These are phyloP conservation scores for Nicotiana paniculata DNA, from an alignment of 257 asterid genomes.

Conservation along the genomic window DNA sequence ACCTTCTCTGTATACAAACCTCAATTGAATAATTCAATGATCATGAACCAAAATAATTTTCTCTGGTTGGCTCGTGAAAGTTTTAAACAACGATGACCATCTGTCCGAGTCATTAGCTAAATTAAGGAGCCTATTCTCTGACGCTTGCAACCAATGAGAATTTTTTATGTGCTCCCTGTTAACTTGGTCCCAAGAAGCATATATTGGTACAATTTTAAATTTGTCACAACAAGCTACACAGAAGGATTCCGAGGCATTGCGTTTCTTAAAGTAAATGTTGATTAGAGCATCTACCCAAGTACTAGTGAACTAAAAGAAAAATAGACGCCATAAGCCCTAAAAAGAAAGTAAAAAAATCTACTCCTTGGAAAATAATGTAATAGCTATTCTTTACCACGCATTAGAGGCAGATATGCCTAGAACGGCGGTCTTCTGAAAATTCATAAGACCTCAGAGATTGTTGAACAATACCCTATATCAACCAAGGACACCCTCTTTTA, in stretches of 20 bases:
- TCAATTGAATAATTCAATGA: neutral
- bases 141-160: neutral
- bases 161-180: too few species aligned
- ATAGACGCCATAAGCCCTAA: neutral
- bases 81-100: neutral
- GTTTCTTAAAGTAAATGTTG: neutral
- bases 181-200: too few species aligned
- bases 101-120: neutral
- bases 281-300: neutral
- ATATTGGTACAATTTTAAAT: neutral
- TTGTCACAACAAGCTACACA: neutral
- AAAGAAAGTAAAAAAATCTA: neutral
- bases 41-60: neutral
- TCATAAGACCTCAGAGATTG: neutral
- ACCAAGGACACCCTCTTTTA: slow-evolving; percentile 36
- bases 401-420: neutral
- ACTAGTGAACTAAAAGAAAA: neutral
- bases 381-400: neutral
- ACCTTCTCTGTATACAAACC: neutral
- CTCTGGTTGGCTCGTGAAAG: neutral
- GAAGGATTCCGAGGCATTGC: neutral
- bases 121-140: neutral
- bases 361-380: slow-evolving; percentile 2
- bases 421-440: neutral
- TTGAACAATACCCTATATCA: slow-evolving; percentile 15